Evolutionary conservation across 805 yeast species (phyloP), one percentile per base, ranked within the genome.

Genomic region (Debaryomyces castellii): DNA sequence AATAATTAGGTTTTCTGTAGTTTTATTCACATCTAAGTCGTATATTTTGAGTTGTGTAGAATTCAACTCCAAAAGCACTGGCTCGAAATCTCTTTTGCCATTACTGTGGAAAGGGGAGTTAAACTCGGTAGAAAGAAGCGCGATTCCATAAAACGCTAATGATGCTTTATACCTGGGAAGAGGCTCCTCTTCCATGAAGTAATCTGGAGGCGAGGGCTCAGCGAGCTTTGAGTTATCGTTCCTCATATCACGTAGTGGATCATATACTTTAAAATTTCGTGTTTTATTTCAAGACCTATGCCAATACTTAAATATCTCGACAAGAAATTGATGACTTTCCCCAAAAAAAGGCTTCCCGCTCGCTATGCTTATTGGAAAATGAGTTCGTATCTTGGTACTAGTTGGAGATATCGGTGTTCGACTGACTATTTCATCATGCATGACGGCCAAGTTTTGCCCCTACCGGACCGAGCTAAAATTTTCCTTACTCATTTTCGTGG

Each of bases 51-150:
- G 57, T 48, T 71, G 75, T 16, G 73, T 72, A 33, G 71, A 63
- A 50, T 69, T 70, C 28, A 72, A 51, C 49, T 71, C 74, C 20
- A 69, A 54, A 20, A 69, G 50, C 16, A 72, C 73, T 1, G 74
- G 72, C 44, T 60, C 63, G 68, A 73, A 66, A 7, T 52, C 43
- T 25, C 68, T 45, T 6, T 58, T 53, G 41, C 48, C 55, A 44
- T 58, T 62, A 48, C 50, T 43, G 43, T 62, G 66, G 55, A 63
- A 72, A 0, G 77, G 77, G 1, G 74, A 64, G 5, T 49, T 48
- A 42, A 69, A 66, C 53, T 72, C 77, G 14, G 63, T 59, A 37
- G 69, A 65, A 30, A 64, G 44, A 25, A 71, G 54, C 5, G 66
- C 52, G 16, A 67, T 39, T 3, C 77, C 76, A 49, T 55, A 66